Evolutionary conservation across 2,329 filamentous ascomycete genomes (phyloP), one percentile per base, ranked within the genome.

Genomic region (Epichloe brachyelytri): DNA sequence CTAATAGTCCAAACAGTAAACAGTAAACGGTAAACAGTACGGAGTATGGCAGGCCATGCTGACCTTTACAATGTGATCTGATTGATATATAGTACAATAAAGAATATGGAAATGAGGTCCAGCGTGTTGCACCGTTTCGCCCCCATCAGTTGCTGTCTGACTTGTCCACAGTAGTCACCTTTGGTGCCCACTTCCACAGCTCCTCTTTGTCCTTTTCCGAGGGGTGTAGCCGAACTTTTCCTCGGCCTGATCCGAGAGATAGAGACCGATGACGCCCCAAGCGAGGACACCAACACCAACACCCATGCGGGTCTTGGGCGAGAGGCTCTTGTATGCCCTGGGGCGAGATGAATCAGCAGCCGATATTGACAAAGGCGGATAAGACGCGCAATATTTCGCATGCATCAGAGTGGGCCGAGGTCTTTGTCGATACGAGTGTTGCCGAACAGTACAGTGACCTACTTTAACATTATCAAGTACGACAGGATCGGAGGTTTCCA

Each of bases 241-340:
- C 68, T 91, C 89, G 15, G 84, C 80, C 52, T 75, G 74, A 62
- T 91, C 85, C 5, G 85, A 81, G 17, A 86, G 62, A 62, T 84
- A 83, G n/a, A 93, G 74, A 15, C 88, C 90, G 40, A 80, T 70
- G 40, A 73, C 70, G 14, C 87, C 88, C 79, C 88, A 95, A 36
- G 79, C 79, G 62, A 95, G 80, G 57, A 95, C 69, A 59, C 82
- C 85, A 46, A 81, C 64, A 58, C 90, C 90, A 55, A 95, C 75
- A 46, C 83, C 69, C 41, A 87, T 69, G 51, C 86, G 85, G 22
- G 85, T 84, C 58, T 78, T 82, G 17, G 84, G 78, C 3, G 83
- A 71, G 50, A 95, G 81, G 59, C 78, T 80, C 62, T 77, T 82
- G 71, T 89, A 95, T 49, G 81, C 73, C 60, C 82, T 86, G 48